Conservation (phyloP, 768 basidiomycete genomes). For the Paxillus involutus region DNA sequence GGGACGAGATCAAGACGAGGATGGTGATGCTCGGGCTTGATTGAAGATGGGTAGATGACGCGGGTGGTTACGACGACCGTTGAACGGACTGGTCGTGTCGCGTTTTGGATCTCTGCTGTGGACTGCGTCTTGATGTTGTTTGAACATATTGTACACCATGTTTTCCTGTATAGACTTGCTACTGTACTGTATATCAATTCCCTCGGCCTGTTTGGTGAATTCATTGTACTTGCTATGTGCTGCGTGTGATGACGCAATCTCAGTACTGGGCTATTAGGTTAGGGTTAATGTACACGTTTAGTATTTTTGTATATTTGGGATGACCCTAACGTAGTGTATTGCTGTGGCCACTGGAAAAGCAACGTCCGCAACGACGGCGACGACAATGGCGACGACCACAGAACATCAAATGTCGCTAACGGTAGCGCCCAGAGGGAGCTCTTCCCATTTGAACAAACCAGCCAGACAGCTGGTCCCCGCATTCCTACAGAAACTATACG, state of each 20-base stretch:
- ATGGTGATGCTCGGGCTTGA: conserved; percentile 41
- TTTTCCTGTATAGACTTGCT: too few relatives aligned
- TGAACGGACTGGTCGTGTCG: neutral
- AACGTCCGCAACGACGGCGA: conserved; percentile 6
- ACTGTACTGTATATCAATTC: too few relatives aligned
- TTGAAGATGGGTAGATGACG: neutral
- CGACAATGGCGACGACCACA: conserved; percentile 40
- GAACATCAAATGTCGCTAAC: conserved; percentile 62
- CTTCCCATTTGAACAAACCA: conserved; percentile 44
- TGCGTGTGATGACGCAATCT: too few relatives aligned
- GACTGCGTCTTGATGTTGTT: too few relatives aligned
- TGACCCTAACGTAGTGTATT: conserved; percentile 2
- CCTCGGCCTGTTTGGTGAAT: too few relatives aligned
- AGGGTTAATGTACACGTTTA: neutral
- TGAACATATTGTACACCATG: too few relatives aligned
- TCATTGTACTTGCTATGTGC: too few relatives aligned
- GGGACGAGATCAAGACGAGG: conserved; percentile 69
- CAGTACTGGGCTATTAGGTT: too few relatives aligned
- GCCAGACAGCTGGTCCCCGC: conserved; percentile 64
- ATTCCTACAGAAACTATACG: conserved; percentile 91
- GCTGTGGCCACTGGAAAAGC: conserved; percentile 18
- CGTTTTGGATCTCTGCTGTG: neutral
- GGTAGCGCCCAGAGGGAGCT: conserved; percentile 39
- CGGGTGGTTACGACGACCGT: neutral
- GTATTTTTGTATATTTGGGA: conserved; percentile 16